A percentile compares a stretch with the other conserved stretches of the same genome.
Conservation (phyloP, 352 stramenopile genomes). For the Phytophthora sansomeana region DNA sequence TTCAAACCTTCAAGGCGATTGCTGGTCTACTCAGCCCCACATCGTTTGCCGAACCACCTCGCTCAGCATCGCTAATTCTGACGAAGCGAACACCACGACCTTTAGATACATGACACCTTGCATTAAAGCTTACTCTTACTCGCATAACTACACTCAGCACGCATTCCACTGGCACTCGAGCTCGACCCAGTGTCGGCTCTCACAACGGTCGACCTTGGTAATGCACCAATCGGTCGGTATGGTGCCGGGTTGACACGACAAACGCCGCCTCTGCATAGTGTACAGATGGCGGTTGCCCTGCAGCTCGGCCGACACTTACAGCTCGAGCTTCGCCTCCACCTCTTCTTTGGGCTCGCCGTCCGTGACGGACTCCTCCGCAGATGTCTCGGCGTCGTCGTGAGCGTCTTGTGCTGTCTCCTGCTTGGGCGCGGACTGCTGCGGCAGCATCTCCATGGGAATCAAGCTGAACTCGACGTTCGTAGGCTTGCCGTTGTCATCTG, state of each 20-base stretch:
- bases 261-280: slow-evolving; percentile 21
- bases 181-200: slow-evolving; percentile 4
- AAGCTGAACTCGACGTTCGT: slow-evolving; percentile 74
- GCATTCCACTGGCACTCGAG: slow-evolving; percentile 32
- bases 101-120: slow-evolving; percentile 27
- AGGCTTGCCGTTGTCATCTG: slow-evolving; percentile 57
- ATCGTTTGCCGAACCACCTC: too few species aligned
- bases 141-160: slow-evolving; percentile 37
- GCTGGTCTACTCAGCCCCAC: slow-evolving; percentile 3
- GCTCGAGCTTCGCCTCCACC: slow-evolving; percentile 25
- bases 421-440: too few species aligned
- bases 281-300: slow-evolving; percentile 18
- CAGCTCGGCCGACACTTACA: slow-evolving; percentile 27
- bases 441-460: slow-evolving; percentile 44
- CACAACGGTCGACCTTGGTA: slow-evolving; percentile 7
- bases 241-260: too few species aligned
- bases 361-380: slow-evolving; percentile 40
- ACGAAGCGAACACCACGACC: too few species aligned
- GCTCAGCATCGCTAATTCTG: background rate
- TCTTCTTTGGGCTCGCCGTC: too few species aligned
- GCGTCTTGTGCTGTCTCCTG: too few species aligned
- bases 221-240: background rate
- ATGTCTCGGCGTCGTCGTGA: slow-evolving; percentile 49
- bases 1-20: background rate
- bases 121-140: slow-evolving; percentile 41